Evolutionary conservation across 2,329 filamentous ascomycete species (phyloP).

Genomic region (Alternaria triticimaculans): DNA sequence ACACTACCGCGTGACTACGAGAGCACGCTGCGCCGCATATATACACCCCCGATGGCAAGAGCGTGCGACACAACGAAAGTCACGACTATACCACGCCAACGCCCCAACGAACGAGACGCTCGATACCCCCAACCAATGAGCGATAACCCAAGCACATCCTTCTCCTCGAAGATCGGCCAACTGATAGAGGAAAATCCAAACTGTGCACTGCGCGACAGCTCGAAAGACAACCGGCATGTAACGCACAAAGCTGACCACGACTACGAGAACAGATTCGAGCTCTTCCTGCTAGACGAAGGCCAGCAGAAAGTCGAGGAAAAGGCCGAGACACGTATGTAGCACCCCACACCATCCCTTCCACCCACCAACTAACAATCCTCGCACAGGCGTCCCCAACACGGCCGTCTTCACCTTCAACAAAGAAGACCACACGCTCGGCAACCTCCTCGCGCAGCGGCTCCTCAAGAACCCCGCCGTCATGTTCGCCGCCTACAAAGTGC

Average conservation of each 20-base stretch:
- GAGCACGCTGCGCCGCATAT: not conserved
- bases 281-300: slow-evolving; percentile 84
- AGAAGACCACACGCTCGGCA: slow-evolving; percentile 95
- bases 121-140: slow-evolving; percentile 3
- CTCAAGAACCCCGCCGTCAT: slow-evolving; percentile 82
- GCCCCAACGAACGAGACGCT: not conserved
- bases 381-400: slow-evolving; percentile 87
- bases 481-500: slow-evolving; percentile 88
- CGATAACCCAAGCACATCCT: slow-evolving; percentile 1
- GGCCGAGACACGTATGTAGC: slow-evolving; percentile 81
- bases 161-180: slow-evolving; percentile 9
- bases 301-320: slow-evolving; percentile 94
- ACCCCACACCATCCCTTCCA: not conserved
- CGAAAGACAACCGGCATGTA: slow-evolving; percentile 8
- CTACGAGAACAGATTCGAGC: slow-evolving; percentile 74
- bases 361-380: not conserved
- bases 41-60: not conserved
- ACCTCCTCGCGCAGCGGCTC: slow-evolving; percentile 85
- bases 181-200: slow-evolving; percentile 19
- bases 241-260: slow-evolving; percentile 25
- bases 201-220: slow-evolving; percentile 14
- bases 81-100: not conserved
- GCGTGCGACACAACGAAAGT: not conserved
- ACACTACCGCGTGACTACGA: not conserved
- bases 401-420: slow-evolving; percentile 95